Conservation (phyloP, 345 rosid species). For the Eucalyptus lansdowneana region DNA sequence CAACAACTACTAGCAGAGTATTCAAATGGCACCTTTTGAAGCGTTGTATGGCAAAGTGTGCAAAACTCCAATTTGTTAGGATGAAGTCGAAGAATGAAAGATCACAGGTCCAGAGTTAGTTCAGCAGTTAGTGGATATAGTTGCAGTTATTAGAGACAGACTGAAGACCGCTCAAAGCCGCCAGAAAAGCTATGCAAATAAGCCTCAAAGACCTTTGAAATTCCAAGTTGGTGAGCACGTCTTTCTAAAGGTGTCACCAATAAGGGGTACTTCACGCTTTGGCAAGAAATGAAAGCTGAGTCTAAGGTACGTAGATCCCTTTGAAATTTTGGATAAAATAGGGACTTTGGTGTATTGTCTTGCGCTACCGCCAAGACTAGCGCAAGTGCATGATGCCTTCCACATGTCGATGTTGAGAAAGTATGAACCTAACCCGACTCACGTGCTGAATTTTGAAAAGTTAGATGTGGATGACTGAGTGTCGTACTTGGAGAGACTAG, state of each 20-base stretch:
- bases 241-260: too few relatives aligned
- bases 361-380: fast-evolving
- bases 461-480: too few relatives aligned
- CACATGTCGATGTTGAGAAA: too few relatives aligned
- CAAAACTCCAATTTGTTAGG: fast-evolving
- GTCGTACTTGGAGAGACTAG: fast-evolving
- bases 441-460: too few relatives aligned
- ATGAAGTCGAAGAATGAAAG: fast-evolving
- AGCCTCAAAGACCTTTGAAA: fast-evolving
- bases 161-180: fast-evolving
- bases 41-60: fast-evolving
- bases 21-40: too few relatives aligned
- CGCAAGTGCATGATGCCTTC: fast-evolving
- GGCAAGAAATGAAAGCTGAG: fast-evolving
- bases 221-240: fast-evolving
- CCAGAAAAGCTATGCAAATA: too few relatives aligned
- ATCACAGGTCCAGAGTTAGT: too few relatives aligned
- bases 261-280: too few relatives aligned
- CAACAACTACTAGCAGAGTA: too few relatives aligned
- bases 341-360: too few relatives aligned
- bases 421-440: fast-evolving
- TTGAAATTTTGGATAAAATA: too few relatives aligned
- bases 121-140: fast-evolving
- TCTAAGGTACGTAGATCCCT: fast-evolving
- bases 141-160: fast-evolving